Conservation (phyloP, 2,329 filamentous ascomycete species). For the Zasmidium citrigriseum region DNA sequence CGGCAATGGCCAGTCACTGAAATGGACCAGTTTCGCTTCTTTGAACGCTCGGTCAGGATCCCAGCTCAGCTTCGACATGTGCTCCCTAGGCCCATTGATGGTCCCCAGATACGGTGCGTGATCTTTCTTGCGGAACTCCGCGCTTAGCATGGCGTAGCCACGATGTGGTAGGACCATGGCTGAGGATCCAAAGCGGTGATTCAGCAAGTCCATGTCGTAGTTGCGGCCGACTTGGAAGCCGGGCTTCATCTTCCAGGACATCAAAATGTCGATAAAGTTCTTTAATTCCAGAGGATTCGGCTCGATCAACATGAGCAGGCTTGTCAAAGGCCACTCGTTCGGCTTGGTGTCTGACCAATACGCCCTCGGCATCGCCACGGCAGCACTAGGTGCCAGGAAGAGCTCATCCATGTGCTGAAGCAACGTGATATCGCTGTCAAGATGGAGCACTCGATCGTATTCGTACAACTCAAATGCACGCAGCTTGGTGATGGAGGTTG, state of each 20-base stretch:
- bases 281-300: constrained; percentile 58
- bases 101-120: constrained; percentile 58
- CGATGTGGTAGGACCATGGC: constrained; percentile 67
- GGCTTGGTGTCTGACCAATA: constrained; percentile 64
- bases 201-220: constrained; percentile 51
- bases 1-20: constrained; percentile 70
- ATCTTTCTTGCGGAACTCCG: constrained; percentile 61
- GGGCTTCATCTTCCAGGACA: constrained; percentile 37
- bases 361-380: constrained; percentile 67
- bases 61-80: constrained; percentile 53
- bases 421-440: constrained; percentile 66
- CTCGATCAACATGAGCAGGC: constrained; percentile 63
- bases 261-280: constrained; percentile 39
- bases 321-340: constrained; percentile 53
- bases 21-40: constrained; percentile 68
- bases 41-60: constrained; percentile 57
- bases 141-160: constrained; percentile 61
- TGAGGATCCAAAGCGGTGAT: constrained; percentile 60
- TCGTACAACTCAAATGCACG: constrained; percentile 68
- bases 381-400: constrained; percentile 62
- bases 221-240: constrained; percentile 40
- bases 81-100: constrained; percentile 40
- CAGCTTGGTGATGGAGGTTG: constrained; percentile 64
- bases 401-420: constrained; percentile 68
- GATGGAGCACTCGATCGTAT: constrained; percentile 59